Evolutionary conservation across 2,329 filamentous ascomycete genomes (phyloP).

Genomic region (Pseudogymnoascus sp.): DNA sequence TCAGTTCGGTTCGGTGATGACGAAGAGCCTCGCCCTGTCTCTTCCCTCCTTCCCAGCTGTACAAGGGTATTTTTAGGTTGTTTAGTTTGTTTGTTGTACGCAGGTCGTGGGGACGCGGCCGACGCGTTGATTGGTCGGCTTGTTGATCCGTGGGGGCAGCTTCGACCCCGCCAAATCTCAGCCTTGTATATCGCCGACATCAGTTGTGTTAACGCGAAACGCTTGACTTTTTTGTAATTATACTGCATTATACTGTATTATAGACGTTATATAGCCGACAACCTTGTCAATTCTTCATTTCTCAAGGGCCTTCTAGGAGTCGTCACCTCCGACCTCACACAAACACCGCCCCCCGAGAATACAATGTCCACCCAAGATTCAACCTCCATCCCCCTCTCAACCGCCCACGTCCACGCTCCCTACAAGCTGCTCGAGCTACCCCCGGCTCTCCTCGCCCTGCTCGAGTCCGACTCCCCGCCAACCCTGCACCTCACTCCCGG

Average conservation of each 20-base stretch:
- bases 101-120: slow-evolving; percentile 8
- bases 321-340: not conserved
- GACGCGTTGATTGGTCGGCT: slow-evolving; percentile 10
- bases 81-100: slow-evolving; percentile 11
- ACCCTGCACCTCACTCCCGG: slow-evolving; percentile 43
- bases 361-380: slow-evolving; percentile 29
- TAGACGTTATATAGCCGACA: not conserved
- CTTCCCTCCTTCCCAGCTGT: not conserved
- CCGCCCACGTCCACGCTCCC: slow-evolving; percentile 42
- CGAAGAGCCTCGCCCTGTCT: slow-evolving; percentile 1
- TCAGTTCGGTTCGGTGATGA: not conserved
- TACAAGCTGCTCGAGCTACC: slow-evolving; percentile 60
- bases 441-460: slow-evolving; percentile 47
- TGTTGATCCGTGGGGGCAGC: not conserved
- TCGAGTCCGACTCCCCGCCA: slow-evolving; percentile 49
- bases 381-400: slow-evolving; percentile 45
- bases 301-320: not conserved
- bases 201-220: slow-evolving; percentile 1
- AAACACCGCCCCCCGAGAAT: not conserved
- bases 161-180: slow-evolving; percentile 8
- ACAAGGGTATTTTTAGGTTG: slow-evolving; percentile 9
- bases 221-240: not conserved
- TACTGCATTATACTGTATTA: not conserved
- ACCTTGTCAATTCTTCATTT: not conserved
- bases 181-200: slow-evolving; percentile 8